Percentiles rank a stretch among this genome's conserved stretches.
Conservation (phyloP, 768 basidiomycete genomes). For the Russula emetica region DNA sequence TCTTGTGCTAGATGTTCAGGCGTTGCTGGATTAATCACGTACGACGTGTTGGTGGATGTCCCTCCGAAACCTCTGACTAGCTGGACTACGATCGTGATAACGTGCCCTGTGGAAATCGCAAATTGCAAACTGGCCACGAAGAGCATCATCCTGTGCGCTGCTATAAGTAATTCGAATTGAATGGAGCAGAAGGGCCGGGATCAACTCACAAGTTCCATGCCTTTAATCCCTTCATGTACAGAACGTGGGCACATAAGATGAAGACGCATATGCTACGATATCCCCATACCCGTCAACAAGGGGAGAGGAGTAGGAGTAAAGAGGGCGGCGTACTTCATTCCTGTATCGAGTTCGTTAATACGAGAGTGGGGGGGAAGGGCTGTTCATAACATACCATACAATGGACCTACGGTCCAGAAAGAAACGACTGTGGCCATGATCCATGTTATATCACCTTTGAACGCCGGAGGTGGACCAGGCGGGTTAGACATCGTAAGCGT, state of each 20-base stretch:
- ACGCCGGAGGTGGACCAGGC: slow-evolving; percentile 12
- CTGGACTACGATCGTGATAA: slow-evolving; percentile 14
- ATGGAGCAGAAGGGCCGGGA: not conserved
- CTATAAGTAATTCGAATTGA: not conserved
- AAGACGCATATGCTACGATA: slow-evolving; percentile 12
- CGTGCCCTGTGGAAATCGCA: slow-evolving; percentile 15
- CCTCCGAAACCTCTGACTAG: slow-evolving; percentile 6
- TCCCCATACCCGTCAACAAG: not conserved
- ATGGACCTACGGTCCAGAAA: slow-evolving; percentile 14
- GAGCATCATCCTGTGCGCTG: slow-evolving; percentile 7
- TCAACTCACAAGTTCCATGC: slow-evolving; percentile 7
- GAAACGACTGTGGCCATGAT: not conserved
- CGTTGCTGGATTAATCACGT: not conserved
- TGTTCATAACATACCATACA: slow-evolving; percentile 9
- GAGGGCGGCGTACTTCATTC: slow-evolving; percentile 11
- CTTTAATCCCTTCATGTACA: slow-evolving; percentile 8
- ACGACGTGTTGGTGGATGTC: not conserved
- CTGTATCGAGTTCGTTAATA: not conserved
- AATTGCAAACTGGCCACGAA: slow-evolving; percentile 15
- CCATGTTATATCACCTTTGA: slow-evolving; percentile 12
- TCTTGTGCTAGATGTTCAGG: slow-evolving; percentile 15
- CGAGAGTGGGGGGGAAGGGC: not conserved
- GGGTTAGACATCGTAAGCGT: not conserved
- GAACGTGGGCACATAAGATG: slow-evolving; percentile 3
- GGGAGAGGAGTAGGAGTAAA: no score